These are phyloP conservation scores for Blastocystis sp. DNA, from an alignment of 352 stramenopile species.

Conservation along the genomic window DNA sequence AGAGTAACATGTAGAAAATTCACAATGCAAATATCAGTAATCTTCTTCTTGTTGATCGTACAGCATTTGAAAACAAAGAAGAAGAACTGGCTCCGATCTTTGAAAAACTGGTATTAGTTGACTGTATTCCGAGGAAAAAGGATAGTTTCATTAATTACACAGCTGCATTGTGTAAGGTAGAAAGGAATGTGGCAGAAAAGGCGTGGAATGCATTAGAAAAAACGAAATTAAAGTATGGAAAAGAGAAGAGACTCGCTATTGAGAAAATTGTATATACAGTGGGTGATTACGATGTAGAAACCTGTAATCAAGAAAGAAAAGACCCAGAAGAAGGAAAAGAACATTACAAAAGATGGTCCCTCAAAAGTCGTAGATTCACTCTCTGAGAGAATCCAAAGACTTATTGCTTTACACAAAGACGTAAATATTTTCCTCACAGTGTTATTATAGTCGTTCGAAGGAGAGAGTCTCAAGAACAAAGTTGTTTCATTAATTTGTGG, in stretches of 20 bases:
- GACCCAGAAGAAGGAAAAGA: not conserved
- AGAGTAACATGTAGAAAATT: not conserved
- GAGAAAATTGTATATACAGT: not conserved
- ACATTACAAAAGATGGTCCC: not conserved
- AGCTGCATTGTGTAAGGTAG: not conserved
- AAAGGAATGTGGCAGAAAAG: not conserved
- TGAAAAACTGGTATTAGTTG: not conserved
- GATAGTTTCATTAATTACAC: conserved; percentile 22
- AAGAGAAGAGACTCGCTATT: not conserved
- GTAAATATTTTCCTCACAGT: not conserved
- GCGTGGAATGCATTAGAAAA: not conserved
- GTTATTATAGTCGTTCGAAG: not conserved
- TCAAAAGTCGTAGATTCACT: not conserved
- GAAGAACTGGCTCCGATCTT: not conserved
- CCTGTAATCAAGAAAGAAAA: not conserved
- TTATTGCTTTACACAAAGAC: not conserved
- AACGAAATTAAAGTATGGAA: not conserved
- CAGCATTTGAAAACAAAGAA: conserved; percentile 20
- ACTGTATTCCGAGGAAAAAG: conserved; percentile 33
- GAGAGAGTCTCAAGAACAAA: not conserved
- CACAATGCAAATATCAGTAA: conserved; percentile 8
- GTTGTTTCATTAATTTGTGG: not conserved
- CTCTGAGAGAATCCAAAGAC: not conserved
- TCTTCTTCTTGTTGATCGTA: conserved; percentile 29
- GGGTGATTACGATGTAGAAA: not conserved